Evolutionary conservation across 2,329 filamentous ascomycete species (phyloP).

Genomic region (Fusarium beomiforme): DNA sequence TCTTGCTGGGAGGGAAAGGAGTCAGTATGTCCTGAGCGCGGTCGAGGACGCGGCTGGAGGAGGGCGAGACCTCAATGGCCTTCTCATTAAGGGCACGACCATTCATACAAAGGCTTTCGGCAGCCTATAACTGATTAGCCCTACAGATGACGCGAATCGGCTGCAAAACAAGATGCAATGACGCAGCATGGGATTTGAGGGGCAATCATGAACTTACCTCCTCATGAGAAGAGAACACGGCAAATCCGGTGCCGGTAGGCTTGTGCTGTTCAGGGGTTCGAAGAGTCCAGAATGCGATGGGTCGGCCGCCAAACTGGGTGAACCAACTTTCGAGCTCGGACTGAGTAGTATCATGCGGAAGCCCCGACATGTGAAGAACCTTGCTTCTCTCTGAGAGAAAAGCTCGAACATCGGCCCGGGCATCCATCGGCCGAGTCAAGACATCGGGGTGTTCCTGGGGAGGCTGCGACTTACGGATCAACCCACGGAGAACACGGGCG

Average conservation of each 20-base stretch:
- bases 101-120: slow-evolving; percentile 99
- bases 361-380: slow-evolving; percentile 95
- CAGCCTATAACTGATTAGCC: slow-evolving; percentile 69
- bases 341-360: slow-evolving; percentile 98
- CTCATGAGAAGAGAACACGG: slow-evolving; percentile 98
- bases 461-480: slow-evolving; percentile 96
- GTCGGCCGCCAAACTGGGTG: slow-evolving; percentile 96
- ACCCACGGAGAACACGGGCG: slow-evolving; percentile 87
- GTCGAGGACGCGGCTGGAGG: slow-evolving; percentile 95
- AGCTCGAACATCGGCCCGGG: slow-evolving; percentile 92
- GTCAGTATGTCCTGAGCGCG: slow-evolving; percentile 95
- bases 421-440: slow-evolving; percentile 94
- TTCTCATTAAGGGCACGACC: slow-evolving; percentile 98
- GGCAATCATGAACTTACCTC: slow-evolving; percentile 72
- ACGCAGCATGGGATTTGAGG: background rate
- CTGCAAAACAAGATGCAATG: background rate
- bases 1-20: slow-evolving; percentile 98
- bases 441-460: slow-evolving; percentile 94
- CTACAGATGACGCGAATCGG: background rate
- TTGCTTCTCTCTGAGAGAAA: slow-evolving; percentile 98
- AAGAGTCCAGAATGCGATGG: slow-evolving; percentile 98
- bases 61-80: slow-evolving; percentile 97
- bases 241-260: slow-evolving; percentile 98
- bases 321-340: slow-evolving; percentile 99
- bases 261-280: slow-evolving; percentile 99